phyloP scores from a whole-genome alignment of 106 monocot genomes.

The Acorus calamus region DNA sequence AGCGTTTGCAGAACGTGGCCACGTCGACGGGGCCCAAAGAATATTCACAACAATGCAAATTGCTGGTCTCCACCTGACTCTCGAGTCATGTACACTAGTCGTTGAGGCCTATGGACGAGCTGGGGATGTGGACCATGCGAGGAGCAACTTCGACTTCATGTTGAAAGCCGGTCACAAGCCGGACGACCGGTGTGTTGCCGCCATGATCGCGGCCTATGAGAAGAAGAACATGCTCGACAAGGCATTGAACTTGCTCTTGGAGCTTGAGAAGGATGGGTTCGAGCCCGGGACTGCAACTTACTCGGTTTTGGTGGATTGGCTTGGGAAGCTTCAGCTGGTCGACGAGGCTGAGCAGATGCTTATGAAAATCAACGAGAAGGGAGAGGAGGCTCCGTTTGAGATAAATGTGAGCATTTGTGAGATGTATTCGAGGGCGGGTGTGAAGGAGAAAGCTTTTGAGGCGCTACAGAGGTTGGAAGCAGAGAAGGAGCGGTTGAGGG shows the following conservation, averaged over 20 bases:
- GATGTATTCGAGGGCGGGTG: slow-evolving; percentile 52
- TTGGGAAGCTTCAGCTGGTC: slow-evolving; percentile 63
- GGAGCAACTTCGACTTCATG: slow-evolving; percentile 52
- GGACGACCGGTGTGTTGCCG: slow-evolving; percentile 57
- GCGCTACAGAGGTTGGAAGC: slow-evolving; percentile 49
- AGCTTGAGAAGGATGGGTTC: slow-evolving; percentile 65
- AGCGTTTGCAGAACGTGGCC: slow-evolving; percentile 37
- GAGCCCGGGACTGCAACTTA: slow-evolving; percentile 44
- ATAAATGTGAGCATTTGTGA: slow-evolving; percentile 65
- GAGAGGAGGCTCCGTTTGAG: slow-evolving; percentile 35
- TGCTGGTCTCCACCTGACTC: slow-evolving; percentile 34
- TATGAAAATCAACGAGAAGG: slow-evolving; percentile 36
- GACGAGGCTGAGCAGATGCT: slow-evolving; percentile 67
- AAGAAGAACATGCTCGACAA: slow-evolving; percentile 71
- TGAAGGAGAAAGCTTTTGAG: slow-evolving; percentile 34
- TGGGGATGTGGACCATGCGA: slow-evolving; percentile 48
- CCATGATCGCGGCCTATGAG: slow-evolving; percentile 50
- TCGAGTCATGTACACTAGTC: slow-evolving; percentile 43
- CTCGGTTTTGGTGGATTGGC: slow-evolving; percentile 63
- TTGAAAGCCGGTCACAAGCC: slow-evolving; percentile 34
- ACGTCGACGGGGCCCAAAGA: slow-evolving; percentile 42
- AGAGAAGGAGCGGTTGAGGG: slow-evolving; percentile 34
- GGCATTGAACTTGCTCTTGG: slow-evolving; percentile 60
- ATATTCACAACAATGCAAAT: slow-evolving; percentile 57
- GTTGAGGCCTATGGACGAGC: slow-evolving; percentile 47